phyloP scores from a whole-genome alignment of 1,139 yeast genomes.

The Sugiyamaella paludigena region DNA sequence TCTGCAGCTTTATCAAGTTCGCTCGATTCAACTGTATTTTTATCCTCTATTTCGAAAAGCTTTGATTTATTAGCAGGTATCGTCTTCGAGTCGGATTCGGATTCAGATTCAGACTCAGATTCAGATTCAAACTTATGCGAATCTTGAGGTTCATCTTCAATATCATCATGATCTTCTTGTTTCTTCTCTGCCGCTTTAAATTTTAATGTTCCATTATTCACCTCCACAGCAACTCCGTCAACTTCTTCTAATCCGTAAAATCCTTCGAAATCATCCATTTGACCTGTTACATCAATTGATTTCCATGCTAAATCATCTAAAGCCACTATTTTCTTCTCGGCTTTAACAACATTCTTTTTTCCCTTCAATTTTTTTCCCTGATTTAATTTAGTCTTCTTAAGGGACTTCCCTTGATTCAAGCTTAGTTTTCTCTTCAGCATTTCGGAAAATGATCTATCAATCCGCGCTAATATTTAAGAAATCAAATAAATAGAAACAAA shows the following conservation, averaged over 20 bases:
- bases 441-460: too few species aligned
- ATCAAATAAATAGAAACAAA: too few species aligned
- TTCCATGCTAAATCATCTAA: slow-evolving; percentile 58
- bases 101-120: not conserved
- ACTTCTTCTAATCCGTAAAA: slow-evolving; percentile 90
- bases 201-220: slow-evolving; percentile 41
- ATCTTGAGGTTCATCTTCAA: too few species aligned
- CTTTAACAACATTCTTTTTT: not conserved
- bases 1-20: slow-evolving; percentile 17
- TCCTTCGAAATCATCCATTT: slow-evolving; percentile 83
- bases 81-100: slow-evolving; percentile 17
- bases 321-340: slow-evolving; percentile 16
- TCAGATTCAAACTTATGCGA: not conserved
- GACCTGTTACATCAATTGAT: slow-evolving; percentile 76
- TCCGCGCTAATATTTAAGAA: too few species aligned
- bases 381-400: not conserved
- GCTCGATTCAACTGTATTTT: slow-evolving; percentile 20
- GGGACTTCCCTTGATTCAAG: not conserved
- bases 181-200: slow-evolving; percentile 26
- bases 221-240: slow-evolving; percentile 81
- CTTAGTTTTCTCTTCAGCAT: not conserved
- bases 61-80: slow-evolving; percentile 23
- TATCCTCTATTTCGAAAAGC: slow-evolving; percentile 27
- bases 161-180: not conserved
- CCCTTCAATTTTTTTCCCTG: not conserved